Evolutionary conservation across 129 eudicot species (phyloP).

Genomic region (Helianthus annuus): HanXRQr2.0-SUNRISE NC_035445.2:117105985-117106484

Average conservation of each 20-base stretch:
- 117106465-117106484: constrained; percentile 38
- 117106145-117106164: not conserved
- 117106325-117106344: constrained; percentile 64
- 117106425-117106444: constrained; percentile 54
- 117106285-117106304: constrained; percentile 66
- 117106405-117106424: constrained; percentile 89
- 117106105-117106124: too few species aligned
- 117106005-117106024: too few species aligned
- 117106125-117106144: not conserved
- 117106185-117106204: too few species aligned
- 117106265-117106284: constrained; percentile 30
- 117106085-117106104: too few species aligned
- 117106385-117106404: constrained; percentile 32
- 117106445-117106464: constrained; percentile 36
- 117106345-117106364: constrained; percentile 35
- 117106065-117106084: too few species aligned
- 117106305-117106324: constrained; percentile 48
- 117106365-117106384: constrained; percentile 11
- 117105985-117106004: too few species aligned
- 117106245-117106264: constrained; percentile 24
- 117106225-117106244: constrained; percentile 26
- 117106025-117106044: too few species aligned
- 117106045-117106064: too few species aligned
- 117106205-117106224: not conserved
- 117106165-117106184: not conserved